Conservation (phyloP, 2,329 filamentous ascomycete genomes). For the Colletotrichum sp. region DNA sequence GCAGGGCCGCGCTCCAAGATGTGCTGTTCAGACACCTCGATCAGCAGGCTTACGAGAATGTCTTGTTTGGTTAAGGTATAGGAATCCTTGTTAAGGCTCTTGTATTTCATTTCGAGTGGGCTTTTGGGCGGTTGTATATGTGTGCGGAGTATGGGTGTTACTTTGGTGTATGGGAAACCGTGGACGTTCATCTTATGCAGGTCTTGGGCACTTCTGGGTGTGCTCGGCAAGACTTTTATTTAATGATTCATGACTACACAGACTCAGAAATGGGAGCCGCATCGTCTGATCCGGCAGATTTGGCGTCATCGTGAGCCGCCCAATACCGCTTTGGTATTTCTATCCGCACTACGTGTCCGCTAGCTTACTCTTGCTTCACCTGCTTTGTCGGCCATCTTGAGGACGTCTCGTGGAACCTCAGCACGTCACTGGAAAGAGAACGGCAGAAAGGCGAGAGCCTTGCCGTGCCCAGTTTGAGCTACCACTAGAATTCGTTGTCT, state of each 20-base stretch:
- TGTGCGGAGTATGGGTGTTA: background rate
- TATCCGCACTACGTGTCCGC: background rate
- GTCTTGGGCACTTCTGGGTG: background rate
- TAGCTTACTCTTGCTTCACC: background rate
- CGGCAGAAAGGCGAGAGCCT: background rate
- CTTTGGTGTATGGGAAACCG: background rate
- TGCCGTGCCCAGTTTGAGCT: background rate
- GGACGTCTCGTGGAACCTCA: background rate
- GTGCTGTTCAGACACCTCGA: constrained; percentile 52
- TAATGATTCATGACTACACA: background rate
- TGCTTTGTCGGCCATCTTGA: background rate
- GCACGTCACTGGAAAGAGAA: background rate
- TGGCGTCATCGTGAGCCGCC: background rate
- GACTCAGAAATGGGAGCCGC: background rate
- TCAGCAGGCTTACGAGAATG: constrained; percentile 49
- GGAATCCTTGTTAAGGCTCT: no score
- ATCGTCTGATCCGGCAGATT: background rate
- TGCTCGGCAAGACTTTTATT: background rate
- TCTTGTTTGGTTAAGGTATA: constrained; percentile 44
- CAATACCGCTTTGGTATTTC: background rate
- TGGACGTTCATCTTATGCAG: background rate
- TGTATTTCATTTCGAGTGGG: background rate
- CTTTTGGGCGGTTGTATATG: background rate
- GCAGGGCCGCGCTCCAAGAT: constrained; percentile 53
- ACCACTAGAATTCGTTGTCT: background rate